Percentiles rank a stretch among this genome's conserved stretches.
Conservation (phyloP, 345 rosid genomes). For the Salix udensis region DNA sequence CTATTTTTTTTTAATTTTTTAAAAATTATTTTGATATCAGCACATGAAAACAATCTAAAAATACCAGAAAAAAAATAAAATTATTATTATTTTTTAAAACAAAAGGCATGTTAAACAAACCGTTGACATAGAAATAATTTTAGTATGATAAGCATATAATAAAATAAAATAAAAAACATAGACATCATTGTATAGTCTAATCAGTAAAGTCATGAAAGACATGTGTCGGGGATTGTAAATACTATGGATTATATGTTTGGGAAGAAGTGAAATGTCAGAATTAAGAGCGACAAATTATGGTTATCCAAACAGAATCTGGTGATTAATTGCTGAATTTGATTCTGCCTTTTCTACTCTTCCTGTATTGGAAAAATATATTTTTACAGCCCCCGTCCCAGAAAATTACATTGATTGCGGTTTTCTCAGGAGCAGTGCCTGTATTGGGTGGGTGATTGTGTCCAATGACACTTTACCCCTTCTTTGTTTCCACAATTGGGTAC, state of each 20-base stretch:
- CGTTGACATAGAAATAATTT: no score
- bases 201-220: background rate
- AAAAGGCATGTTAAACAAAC: no score
- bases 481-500: background rate
- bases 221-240: background rate
- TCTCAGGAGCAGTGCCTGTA: background rate
- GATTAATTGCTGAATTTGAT: slow-evolving; percentile 21
- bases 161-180: no score
- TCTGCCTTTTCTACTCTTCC: background rate
- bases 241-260: background rate
- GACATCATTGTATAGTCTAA: background rate
- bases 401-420: background rate
- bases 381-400: background rate
- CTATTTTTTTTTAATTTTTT: no score
- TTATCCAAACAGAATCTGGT: slow-evolving; percentile 5
- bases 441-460: background rate
- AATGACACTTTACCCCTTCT: background rate
- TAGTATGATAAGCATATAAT: no score
- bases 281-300: background rate
- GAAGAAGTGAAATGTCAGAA: background rate
- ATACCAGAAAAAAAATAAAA: no score
- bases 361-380: background rate
- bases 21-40: no score
- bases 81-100: no score
- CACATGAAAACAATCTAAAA: no score